A percentile compares a stretch with the other conserved stretches of the same genome.
phyloP scores from a whole-genome alignment of 768 basidiomycete species.

The Mycena alexandri region DNA sequence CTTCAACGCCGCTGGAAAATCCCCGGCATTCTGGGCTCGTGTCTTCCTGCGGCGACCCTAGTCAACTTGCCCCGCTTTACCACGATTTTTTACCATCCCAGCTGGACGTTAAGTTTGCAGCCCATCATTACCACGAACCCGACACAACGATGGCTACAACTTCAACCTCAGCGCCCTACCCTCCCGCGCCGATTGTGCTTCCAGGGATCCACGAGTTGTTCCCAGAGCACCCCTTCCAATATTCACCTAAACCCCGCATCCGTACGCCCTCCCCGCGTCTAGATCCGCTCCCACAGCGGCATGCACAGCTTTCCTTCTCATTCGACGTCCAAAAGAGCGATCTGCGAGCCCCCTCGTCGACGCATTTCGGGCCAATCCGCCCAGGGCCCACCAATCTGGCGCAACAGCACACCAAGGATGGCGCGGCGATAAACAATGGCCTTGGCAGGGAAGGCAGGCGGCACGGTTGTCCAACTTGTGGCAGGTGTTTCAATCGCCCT shows the following conservation, averaged over 20 bases:
- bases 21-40: too few species aligned
- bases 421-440: too few species aligned
- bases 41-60: too few species aligned
- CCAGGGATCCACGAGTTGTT: constrained; percentile 28
- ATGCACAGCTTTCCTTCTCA: constrained; percentile 9
- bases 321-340: constrained; percentile 27
- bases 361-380: constrained; percentile 18
- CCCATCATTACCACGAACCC: too few species aligned
- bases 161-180: constrained; percentile 2
- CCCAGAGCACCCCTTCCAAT: constrained; percentile 1
- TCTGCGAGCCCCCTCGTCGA: not conserved
- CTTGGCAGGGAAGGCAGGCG: constrained; percentile 49
- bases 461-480: constrained; percentile 66
- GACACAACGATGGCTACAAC: constrained; percentile 1
- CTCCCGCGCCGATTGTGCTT: not conserved
- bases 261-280: not conserved
- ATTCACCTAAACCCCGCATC: not conserved
- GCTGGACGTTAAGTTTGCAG: too few species aligned
- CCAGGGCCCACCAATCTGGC: not conserved
- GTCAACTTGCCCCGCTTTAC: too few species aligned
- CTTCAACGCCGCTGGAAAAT: too few species aligned
- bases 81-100: too few species aligned
- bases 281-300: not conserved
- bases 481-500: constrained; percentile 76
- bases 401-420: too few species aligned